These are phyloP conservation scores for Thermothelomyces thermophilus DNA, from an alignment of 2,329 filamentous ascomycete genomes.

Conservation along the genomic window DNA sequence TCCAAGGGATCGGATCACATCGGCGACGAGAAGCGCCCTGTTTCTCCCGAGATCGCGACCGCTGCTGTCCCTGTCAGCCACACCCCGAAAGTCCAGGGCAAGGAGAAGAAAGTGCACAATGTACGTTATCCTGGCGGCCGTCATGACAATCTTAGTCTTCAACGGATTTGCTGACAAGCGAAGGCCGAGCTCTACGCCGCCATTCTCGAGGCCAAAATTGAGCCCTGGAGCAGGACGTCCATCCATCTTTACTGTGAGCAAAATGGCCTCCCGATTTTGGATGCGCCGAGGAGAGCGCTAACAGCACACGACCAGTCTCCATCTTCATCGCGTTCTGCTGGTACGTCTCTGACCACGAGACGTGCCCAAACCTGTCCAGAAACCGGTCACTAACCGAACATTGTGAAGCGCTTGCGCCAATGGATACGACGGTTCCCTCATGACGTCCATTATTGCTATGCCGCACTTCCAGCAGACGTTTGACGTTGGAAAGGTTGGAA, in stretches of 20 bases:
- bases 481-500: conserved; percentile 32
- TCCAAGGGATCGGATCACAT: conserved; percentile 23
- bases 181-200: conserved; percentile 44
- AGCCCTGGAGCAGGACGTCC: conserved; percentile 36
- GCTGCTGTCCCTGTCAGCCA: conserved; percentile 2
- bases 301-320: conserved; percentile 28
- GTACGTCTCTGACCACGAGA: background rate
- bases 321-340: conserved; percentile 42
- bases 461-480: conserved; percentile 36
- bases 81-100: conserved; percentile 21
- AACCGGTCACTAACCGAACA: background rate
- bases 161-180: background rate
- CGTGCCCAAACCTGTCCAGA: background rate
- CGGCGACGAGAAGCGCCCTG: conserved; percentile 19
- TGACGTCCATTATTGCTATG: conserved; percentile 41
- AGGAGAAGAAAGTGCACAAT: conserved; percentile 38
- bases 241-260: conserved; percentile 35
- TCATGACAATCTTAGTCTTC: background rate
- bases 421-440: conserved; percentile 43
- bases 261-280: background rate
- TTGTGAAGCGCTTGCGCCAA: conserved; percentile 35
- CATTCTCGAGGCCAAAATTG: conserved; percentile 39
- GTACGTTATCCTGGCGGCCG: conserved; percentile 19
- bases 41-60: conserved; percentile 6
- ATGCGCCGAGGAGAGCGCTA: background rate